A percentile compares a stretch with the other conserved stretches of the same genome.
phyloP scores from a whole-genome alignment of 768 basidiomycete species.

The Sarcomyxa edulis region DNA sequence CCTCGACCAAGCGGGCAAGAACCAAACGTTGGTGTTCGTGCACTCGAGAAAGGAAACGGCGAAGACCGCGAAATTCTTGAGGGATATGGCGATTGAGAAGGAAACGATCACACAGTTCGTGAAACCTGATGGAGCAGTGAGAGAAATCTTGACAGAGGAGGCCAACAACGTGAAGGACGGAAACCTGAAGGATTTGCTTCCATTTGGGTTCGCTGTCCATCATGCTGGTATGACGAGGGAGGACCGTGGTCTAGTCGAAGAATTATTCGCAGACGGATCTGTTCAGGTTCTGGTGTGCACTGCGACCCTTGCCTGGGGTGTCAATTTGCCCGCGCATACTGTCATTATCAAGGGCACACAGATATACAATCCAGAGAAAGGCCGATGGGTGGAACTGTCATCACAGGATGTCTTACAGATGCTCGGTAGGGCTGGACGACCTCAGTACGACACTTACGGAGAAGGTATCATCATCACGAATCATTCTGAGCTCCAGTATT shows the following conservation, averaged over 20 bases:
- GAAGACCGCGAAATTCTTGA: slow-evolving; percentile 91
- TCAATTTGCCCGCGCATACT: slow-evolving; percentile 95
- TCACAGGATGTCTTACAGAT: slow-evolving; percentile 97
- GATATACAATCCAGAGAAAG: slow-evolving; percentile 98
- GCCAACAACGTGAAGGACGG: slow-evolving; percentile 76
- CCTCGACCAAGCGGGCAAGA: slow-evolving; percentile 82
- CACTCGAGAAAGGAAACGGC: slow-evolving; percentile 98
- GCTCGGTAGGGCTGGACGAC: slow-evolving; percentile 96
- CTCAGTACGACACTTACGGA: slow-evolving; percentile 95
- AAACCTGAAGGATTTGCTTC: slow-evolving; percentile 83
- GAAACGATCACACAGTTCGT: slow-evolving; percentile 96
- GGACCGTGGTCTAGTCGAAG: slow-evolving; percentile 90
- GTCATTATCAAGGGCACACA: slow-evolving; percentile 99
- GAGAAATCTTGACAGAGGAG: slow-evolving; percentile 86
- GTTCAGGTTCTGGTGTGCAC: slow-evolving; percentile 95
- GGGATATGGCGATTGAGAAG: slow-evolving; percentile 94
- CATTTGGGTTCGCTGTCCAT: slow-evolving; percentile 97
- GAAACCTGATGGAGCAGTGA: slow-evolving; percentile 84
- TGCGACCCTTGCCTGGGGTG: slow-evolving; percentile 98
- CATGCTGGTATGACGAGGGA: slow-evolving; percentile 95
- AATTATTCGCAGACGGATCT: slow-evolving; percentile 87
- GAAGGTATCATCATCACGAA: slow-evolving; percentile 99
- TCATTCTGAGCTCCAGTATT: slow-evolving; percentile 95
- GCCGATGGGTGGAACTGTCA: slow-evolving; percentile 93
- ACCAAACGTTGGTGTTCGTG: slow-evolving; percentile 94